Conservation (phyloP, 2,329 filamentous ascomycete genomes). For the Talaromyces funiculosus region DNA sequence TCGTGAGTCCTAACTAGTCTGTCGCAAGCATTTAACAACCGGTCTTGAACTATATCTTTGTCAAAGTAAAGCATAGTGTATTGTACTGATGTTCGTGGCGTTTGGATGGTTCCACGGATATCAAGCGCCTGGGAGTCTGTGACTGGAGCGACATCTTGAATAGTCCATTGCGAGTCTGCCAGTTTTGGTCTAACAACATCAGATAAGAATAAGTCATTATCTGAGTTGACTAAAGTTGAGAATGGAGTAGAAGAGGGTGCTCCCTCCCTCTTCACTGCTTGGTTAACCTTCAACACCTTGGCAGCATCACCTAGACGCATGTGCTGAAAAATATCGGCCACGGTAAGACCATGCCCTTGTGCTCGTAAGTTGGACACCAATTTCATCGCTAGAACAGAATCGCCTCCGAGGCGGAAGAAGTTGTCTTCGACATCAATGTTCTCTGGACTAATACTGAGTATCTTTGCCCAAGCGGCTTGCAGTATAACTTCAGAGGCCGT, state of each 20-base stretch:
- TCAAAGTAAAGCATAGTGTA: slow-evolving; percentile 32
- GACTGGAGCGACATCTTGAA: slow-evolving; percentile 53
- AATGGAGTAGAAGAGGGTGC: background rate
- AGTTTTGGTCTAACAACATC: slow-evolving; percentile 46
- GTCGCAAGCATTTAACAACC: slow-evolving; percentile 36
- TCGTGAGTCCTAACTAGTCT: slow-evolving; percentile 54
- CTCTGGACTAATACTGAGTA: slow-evolving; percentile 20
- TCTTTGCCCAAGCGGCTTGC: slow-evolving; percentile 10
- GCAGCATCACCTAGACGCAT: slow-evolving; percentile 50
- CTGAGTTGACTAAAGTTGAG: background rate
- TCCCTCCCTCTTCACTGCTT: slow-evolving; percentile 21
- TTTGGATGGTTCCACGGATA: slow-evolving; percentile 52
- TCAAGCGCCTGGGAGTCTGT: slow-evolving; percentile 56
- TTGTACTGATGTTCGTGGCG: slow-evolving; percentile 48
- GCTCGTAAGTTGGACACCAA: slow-evolving; percentile 43
- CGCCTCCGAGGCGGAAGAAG: slow-evolving; percentile 57
- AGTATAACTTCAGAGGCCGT: slow-evolving; percentile 25
- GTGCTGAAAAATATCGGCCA: slow-evolving; percentile 47
- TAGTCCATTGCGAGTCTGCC: slow-evolving; percentile 41
- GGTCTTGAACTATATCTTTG: slow-evolving; percentile 42
- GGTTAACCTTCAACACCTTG: slow-evolving; percentile 40
- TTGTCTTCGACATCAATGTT: slow-evolving; percentile 51
- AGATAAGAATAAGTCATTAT: slow-evolving; percentile 34
- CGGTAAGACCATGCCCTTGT: slow-evolving; percentile 40
- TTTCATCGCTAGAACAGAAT: slow-evolving; percentile 57